Conservation (phyloP, 495 filamentous ascomycete genomes). For the Penicillium bialowiezense region DNA sequence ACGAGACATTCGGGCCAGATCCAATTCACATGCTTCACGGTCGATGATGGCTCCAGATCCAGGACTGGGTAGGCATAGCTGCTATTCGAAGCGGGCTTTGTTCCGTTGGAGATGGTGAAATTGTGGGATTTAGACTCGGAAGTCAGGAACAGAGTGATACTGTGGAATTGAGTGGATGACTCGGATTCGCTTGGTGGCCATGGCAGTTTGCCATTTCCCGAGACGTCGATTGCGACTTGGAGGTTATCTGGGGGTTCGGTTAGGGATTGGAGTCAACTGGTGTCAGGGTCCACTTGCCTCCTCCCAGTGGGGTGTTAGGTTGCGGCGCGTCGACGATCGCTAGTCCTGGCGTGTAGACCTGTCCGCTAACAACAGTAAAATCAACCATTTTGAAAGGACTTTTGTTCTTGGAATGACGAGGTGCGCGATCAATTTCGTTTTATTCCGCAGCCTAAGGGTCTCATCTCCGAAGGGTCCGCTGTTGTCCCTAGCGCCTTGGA, state of each 20-base stretch:
- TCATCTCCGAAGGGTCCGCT: slow-evolving; percentile 22
- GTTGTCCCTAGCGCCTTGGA: slow-evolving; percentile 14
- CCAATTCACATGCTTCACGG: slow-evolving; percentile 70
- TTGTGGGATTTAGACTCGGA: slow-evolving; percentile 58
- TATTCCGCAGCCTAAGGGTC: slow-evolving; percentile 10
- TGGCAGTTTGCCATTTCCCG: slow-evolving; percentile 58
- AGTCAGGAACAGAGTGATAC: slow-evolving; percentile 65
- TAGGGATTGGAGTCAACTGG: background rate
- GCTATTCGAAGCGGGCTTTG: slow-evolving; percentile 40
- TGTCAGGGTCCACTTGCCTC: slow-evolving; percentile 41
- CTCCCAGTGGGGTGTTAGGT: slow-evolving; percentile 63
- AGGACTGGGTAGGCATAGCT: slow-evolving; percentile 61
- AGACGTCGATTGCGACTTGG: slow-evolving; percentile 64
- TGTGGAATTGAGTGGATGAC: slow-evolving; percentile 52
- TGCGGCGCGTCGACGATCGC: slow-evolving; percentile 63
- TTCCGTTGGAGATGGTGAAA: slow-evolving; percentile 67
- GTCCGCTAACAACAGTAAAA: slow-evolving; percentile 56
- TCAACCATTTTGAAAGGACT: too few relatives aligned
- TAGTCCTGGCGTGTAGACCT: slow-evolving; percentile 63
- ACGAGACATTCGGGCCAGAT: slow-evolving; percentile 63
- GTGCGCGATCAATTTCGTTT: background rate
- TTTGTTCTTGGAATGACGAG: too few relatives aligned
- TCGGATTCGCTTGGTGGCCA: slow-evolving; percentile 48
- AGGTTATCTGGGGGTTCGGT: slow-evolving; percentile 46
- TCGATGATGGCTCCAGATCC: slow-evolving; percentile 57